Conservation (phyloP, 75 land plant genomes). For the Isoetes taiwanensis region DNA sequence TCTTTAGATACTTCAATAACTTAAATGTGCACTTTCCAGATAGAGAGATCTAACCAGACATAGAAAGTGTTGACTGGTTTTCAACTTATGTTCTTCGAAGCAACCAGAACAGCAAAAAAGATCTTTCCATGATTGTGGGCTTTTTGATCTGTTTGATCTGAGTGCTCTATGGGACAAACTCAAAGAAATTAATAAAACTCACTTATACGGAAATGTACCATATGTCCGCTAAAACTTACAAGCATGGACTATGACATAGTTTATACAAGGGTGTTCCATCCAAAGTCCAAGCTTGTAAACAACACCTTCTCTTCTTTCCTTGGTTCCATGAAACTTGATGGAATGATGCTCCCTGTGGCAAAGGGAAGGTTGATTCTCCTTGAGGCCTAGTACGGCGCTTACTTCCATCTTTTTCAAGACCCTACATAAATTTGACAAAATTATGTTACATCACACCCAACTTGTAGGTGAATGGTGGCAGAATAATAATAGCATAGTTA, state of each 20-base stretch:
- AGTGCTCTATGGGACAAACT: too few species aligned
- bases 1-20: too few species aligned
- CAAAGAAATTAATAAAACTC: too few species aligned
- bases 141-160: slow-evolving; percentile 47
- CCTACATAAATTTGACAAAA: slow-evolving; percentile 26
- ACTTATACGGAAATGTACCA: too few species aligned
- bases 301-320: slow-evolving; percentile 37
- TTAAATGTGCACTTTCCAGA: too few species aligned
- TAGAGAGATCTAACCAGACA: slow-evolving; percentile 67
- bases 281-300: slow-evolving; percentile 59
- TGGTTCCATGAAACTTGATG: slow-evolving; percentile 30
- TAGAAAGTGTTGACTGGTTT: slow-evolving; percentile 52
- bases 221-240: slow-evolving; percentile 26
- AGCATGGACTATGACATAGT: slow-evolving; percentile 83
- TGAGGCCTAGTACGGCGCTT: slow-evolving; percentile 59
- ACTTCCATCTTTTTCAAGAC: slow-evolving; percentile 72
- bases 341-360: slow-evolving; percentile 65
- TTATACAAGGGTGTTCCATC: slow-evolving; percentile 69
- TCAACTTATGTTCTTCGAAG: slow-evolving; percentile 47
- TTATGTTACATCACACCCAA: neutral
- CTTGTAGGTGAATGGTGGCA: too few species aligned
- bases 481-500: too few species aligned
- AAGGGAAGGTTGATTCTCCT: slow-evolving; percentile 39
- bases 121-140: slow-evolving; percentile 74
- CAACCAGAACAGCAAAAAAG: slow-evolving; percentile 67